phyloP scores from a whole-genome alignment of 2,329 filamentous ascomycete genomes.

The Thelonectria olida region DNA sequence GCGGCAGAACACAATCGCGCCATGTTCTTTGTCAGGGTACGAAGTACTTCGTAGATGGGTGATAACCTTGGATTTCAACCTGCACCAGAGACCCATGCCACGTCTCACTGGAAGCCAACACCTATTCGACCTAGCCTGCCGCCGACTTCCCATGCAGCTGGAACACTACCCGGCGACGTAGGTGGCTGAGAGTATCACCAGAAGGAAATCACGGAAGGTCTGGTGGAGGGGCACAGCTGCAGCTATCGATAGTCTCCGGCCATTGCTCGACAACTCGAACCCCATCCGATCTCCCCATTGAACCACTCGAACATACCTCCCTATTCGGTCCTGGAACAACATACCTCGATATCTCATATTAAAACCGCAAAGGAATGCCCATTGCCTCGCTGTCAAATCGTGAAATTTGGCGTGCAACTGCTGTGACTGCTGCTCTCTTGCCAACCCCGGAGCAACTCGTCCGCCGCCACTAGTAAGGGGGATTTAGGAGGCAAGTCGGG shows the following conservation, averaged over 20 bases:
- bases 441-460: conserved; percentile 15
- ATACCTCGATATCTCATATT: background rate
- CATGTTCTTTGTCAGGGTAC: too few relatives aligned
- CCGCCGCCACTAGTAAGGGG: conserved; percentile 5
- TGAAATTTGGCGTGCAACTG: background rate
- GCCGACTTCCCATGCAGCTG: background rate
- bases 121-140: background rate
- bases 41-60: background rate
- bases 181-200: conserved; percentile 8
- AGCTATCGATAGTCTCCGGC: conserved; percentile 6
- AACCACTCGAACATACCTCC: conserved; percentile 3
- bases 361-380: background rate
- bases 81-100: background rate
- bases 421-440: background rate
- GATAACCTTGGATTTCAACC: background rate
- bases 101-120: conserved; percentile 25
- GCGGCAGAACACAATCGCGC: too few relatives aligned
- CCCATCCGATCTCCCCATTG: background rate
- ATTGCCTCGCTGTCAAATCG: background rate
- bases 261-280: background rate
- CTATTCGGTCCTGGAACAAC: background rate
- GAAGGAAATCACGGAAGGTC: background rate
- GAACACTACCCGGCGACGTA: conserved; percentile 2
- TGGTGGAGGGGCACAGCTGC: conserved; percentile 1
- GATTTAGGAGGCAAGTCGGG: too few relatives aligned